Percentiles rank a stretch among this genome's conserved stretches.
These are phyloP conservation scores for Neurospora sp. DNA, from an alignment of 495 filamentous ascomycete species.

Conservation along the genomic window DNA sequence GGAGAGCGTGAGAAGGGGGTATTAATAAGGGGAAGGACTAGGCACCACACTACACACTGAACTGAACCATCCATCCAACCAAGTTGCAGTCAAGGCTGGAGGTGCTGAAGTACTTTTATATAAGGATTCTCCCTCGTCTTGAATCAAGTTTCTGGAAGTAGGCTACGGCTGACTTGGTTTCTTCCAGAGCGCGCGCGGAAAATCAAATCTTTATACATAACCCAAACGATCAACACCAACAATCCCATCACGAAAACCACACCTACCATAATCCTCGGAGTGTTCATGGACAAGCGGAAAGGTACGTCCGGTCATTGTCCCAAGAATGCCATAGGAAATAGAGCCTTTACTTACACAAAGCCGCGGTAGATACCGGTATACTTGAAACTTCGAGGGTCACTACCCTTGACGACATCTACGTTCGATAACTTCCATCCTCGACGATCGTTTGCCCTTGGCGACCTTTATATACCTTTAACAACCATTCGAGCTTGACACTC, in stretches of 20 bases:
- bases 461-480: not conserved
- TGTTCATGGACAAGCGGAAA: not conserved
- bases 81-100: not conserved
- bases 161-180: not conserved
- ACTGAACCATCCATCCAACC: not conserved
- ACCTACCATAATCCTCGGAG: not conserved
- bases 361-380: not conserved
- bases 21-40: not conserved
- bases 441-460: not conserved
- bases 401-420: not conserved
- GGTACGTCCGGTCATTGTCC: not conserved
- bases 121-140: not conserved
- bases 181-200: not conserved
- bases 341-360: not conserved
- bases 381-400: not conserved
- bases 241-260: not conserved
- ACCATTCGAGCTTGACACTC: no score
- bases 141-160: not conserved
- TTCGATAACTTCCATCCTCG: not conserved
- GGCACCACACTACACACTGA: not conserved
- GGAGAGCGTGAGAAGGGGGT: not conserved
- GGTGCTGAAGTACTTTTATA: not conserved
- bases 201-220: not conserved
- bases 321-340: not conserved
- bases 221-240: not conserved